Evolutionary conservation across 1,284 basidiomycete species (phyloP).

Genomic region (Rhodofomes roseus): DNA sequence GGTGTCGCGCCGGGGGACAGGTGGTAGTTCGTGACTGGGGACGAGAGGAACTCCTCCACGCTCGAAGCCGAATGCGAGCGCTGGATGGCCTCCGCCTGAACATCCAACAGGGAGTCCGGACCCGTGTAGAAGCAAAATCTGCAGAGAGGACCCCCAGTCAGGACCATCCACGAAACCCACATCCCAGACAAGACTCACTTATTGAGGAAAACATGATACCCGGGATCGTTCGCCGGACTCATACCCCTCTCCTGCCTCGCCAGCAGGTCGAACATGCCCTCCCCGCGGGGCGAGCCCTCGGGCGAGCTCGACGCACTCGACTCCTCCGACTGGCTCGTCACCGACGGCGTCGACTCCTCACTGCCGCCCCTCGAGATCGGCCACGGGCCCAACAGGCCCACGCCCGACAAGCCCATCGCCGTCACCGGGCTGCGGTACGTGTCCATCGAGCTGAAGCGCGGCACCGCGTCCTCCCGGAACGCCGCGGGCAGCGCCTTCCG

Average conservation of each 20-base stretch:
- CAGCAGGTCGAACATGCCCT: constrained; percentile 6
- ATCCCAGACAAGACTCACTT: constrained; percentile 40
- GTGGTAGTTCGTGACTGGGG: constrained; percentile 19
- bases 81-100: constrained; percentile 33
- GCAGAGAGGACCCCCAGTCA: background rate
- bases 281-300: constrained; percentile 16
- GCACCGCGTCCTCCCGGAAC: constrained; percentile 16
- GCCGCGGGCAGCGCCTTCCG: constrained; percentile 20
- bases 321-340: constrained; percentile 29
- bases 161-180: background rate
- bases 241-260: background rate
- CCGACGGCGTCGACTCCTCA: constrained; percentile 54
- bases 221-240: constrained; percentile 22
- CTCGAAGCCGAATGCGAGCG: constrained; percentile 55
- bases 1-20: constrained; percentile 23
- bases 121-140: constrained; percentile 82
- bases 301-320: constrained; percentile 35
- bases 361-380: constrained; percentile 36
- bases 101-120: constrained; percentile 28
- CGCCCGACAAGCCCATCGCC: background rate
- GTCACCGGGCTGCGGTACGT: constrained; percentile 2
- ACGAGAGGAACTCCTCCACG: constrained; percentile 45
- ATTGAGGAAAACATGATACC: constrained; percentile 60
- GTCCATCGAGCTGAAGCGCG: constrained; percentile 18
- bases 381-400: constrained; percentile 10